phyloP scores from a whole-genome alignment of 1,139 yeast genomes.

The Candida sojae region DNA sequence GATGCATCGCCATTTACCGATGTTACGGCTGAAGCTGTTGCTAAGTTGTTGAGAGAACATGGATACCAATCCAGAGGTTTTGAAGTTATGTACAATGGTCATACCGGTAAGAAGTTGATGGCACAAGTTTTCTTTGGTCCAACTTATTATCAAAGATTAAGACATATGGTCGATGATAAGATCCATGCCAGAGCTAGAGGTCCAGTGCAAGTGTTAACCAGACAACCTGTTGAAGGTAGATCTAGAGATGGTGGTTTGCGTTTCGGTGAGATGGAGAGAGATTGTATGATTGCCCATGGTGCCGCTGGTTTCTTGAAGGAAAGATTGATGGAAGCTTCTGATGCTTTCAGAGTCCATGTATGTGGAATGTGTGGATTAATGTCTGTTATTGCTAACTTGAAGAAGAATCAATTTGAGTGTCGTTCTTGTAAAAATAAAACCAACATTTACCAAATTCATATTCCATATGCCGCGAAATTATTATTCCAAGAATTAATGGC shows the following conservation, averaged over 20 bases:
- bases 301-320: slow-evolving; percentile 98
- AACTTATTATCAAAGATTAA: slow-evolving; percentile 94
- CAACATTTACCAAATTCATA: slow-evolving; percentile 93
- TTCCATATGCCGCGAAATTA: slow-evolving; percentile 96
- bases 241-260: slow-evolving; percentile 99
- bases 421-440: slow-evolving; percentile 98
- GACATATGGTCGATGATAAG: slow-evolving; percentile 99
- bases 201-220: slow-evolving; percentile 95
- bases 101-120: slow-evolving; percentile 95
- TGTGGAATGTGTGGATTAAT: slow-evolving; percentile 98
- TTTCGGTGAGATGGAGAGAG: slow-evolving; percentile 99
- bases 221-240: slow-evolving; percentile 99
- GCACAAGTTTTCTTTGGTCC: slow-evolving; percentile 99
- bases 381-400: slow-evolving; percentile 95
- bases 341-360: slow-evolving; percentile 96
- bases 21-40: slow-evolving; percentile 95
- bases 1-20: slow-evolving; percentile 99
- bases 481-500: slow-evolving; percentile 98
- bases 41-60: slow-evolving; percentile 86
- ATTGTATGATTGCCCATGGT: slow-evolving; percentile 99
- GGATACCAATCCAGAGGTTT: slow-evolving; percentile 98
- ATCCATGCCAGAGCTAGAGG: slow-evolving; percentile 99
- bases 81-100: slow-evolving; percentile 98
- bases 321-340: slow-evolving; percentile 98
- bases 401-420: slow-evolving; percentile 97